Conservation (phyloP, 2,329 filamentous ascomycete genomes). For the Cladosporium sp. region DNA sequence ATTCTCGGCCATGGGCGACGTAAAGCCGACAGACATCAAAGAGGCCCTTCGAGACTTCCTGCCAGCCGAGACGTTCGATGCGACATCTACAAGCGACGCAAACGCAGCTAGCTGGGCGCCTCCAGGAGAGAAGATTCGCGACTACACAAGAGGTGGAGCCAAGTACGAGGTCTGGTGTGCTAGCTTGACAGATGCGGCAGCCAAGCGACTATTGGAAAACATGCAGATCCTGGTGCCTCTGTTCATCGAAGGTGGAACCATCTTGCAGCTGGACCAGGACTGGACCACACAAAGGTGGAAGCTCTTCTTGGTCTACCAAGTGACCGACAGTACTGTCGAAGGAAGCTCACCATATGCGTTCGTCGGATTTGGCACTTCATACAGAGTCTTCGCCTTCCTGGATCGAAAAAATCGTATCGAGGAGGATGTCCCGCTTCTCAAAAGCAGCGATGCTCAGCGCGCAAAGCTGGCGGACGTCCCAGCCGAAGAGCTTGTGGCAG, state of each 20-base stretch:
- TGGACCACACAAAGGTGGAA: conserved; percentile 79
- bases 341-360: conserved; percentile 65
- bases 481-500: background rate
- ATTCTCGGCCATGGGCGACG: conserved; percentile 64
- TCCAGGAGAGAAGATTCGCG: conserved; percentile 67
- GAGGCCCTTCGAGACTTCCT: conserved; percentile 62
- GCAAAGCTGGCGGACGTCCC: background rate
- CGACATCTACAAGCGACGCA: conserved; percentile 18
- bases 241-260: conserved; percentile 89
- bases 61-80: conserved; percentile 54
- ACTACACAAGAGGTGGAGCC: conserved; percentile 57
- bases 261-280: conserved; percentile 67
- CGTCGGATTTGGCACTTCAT: conserved; percentile 84
- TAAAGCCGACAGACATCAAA: conserved; percentile 65
- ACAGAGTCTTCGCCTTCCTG: conserved; percentile 63
- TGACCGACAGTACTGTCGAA: conserved; percentile 22
- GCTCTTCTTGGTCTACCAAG: conserved; percentile 66
- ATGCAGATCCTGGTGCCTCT: conserved; percentile 79
- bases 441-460: background rate
- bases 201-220: conserved; percentile 70
- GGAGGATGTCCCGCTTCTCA: background rate
- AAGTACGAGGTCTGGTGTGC: conserved; percentile 83
- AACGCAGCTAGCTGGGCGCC: conserved; percentile 60
- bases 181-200: conserved; percentile 63
- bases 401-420: conserved; percentile 19